These are phyloP conservation scores for Teunomyces panamensis DNA, from an alignment of 805 yeast species.

Conservation along the genomic window DNA sequence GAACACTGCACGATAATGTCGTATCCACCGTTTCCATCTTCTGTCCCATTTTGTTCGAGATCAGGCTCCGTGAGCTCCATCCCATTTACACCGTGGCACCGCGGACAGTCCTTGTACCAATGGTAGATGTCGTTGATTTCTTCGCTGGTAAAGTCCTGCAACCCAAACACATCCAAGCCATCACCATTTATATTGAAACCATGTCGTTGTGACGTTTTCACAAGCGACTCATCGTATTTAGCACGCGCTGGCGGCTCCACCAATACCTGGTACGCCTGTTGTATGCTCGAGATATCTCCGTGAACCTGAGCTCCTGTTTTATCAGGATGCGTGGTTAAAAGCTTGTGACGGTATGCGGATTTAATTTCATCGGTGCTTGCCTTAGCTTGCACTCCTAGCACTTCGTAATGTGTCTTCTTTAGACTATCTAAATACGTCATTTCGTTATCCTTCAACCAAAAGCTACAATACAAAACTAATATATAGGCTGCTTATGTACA, in stretches of 20 bases:
- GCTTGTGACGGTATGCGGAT: constrained; percentile 58
- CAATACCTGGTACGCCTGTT: constrained; percentile 63
- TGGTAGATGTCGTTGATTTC: constrained; percentile 27
- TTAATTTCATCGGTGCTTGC: constrained; percentile 46
- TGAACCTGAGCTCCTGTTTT: constrained; percentile 33
- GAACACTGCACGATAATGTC: constrained; percentile 76
- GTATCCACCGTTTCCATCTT: constrained; percentile 50
- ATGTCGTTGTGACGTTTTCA: constrained; percentile 26
- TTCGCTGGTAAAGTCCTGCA: constrained; percentile 58
- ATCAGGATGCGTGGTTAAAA: constrained; percentile 78
- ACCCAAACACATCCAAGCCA: constrained; percentile 64
- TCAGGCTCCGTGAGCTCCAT: constrained; percentile 62
- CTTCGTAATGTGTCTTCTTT: constrained; percentile 46
- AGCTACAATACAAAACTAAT: neutral
- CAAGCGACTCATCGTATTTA: constrained; percentile 52
- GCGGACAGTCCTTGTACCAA: constrained; percentile 59
- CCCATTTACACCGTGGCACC: constrained; percentile 54
- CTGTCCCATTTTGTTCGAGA: constrained; percentile 51
- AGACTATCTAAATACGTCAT: constrained; percentile 6
- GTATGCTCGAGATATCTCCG: constrained; percentile 27
- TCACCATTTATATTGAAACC: constrained; percentile 53
- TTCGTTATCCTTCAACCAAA: neutral
- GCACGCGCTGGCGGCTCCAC: constrained; percentile 36
- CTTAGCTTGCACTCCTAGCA: constrained; percentile 49
- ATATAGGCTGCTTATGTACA: neutral